These are phyloP conservation scores for Microstroma glucosiphilum DNA, from an alignment of 1,284 basidiomycete species.

Conservation along the genomic window DNA sequence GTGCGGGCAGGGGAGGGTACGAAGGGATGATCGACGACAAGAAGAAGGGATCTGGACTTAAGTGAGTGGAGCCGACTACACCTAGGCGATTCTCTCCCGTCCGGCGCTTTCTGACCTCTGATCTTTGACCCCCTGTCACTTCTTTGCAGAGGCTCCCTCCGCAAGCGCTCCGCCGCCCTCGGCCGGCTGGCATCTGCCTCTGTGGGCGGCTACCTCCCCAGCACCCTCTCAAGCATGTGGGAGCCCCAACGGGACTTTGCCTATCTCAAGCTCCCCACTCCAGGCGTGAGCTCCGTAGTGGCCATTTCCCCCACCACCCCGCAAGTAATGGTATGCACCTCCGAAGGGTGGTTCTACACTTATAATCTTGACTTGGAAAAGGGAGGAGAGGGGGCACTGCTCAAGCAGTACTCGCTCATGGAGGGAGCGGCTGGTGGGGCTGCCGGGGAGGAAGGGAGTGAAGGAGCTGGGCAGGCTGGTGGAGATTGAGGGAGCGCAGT, in stretches of 20 bases:
- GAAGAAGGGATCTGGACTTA: constrained; percentile 25
- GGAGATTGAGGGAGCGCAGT: too few species aligned
- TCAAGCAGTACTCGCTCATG: constrained; percentile 59
- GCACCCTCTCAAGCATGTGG: constrained; percentile 90
- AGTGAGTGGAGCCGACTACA: constrained; percentile 11
- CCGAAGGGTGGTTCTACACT: constrained; percentile 89
- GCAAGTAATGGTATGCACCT: constrained; percentile 93
- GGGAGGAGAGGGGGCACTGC: constrained; percentile 87
- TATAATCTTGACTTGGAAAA: constrained; percentile 94
- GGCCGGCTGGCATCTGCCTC: constrained; percentile 50
- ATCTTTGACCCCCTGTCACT: not conserved
- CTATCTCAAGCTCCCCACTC: constrained; percentile 75
- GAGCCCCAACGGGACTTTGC: constrained; percentile 94
- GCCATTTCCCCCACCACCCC: constrained; percentile 64
- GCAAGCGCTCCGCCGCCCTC: constrained; percentile 61
- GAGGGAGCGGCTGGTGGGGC: not conserved
- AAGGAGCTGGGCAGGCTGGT: too few species aligned
- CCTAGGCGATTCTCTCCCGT: not conserved
- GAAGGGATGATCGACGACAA: constrained; percentile 51
- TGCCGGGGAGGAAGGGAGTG: not conserved
- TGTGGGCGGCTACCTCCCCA: constrained; percentile 83
- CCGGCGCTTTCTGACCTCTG: not conserved
- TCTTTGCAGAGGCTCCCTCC: constrained; percentile 15
- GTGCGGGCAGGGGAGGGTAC: constrained; percentile 39
- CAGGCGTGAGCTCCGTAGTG: constrained; percentile 57